Percentiles rank a stretch among this genome's conserved stretches.
Conservation (phyloP, 148 eudicot genomes). For the Cornus controversa region DNA sequence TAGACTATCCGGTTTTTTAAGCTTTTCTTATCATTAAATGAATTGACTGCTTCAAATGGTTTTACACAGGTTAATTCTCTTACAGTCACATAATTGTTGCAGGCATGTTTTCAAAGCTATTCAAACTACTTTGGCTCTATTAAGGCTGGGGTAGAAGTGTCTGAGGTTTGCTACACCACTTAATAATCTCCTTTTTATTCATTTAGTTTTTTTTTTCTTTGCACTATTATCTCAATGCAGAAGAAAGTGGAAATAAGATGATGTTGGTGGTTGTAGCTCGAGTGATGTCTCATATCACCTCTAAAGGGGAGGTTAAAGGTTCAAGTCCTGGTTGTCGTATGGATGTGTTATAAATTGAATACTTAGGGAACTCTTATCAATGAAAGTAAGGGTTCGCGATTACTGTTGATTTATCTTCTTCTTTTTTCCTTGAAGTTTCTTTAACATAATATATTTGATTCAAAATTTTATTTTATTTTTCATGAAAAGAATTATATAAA, state of each 20-base stretch:
- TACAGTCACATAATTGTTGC: background rate
- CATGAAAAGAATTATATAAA: too few species aligned
- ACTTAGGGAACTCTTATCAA: too few species aligned
- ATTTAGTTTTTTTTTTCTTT: too few species aligned
- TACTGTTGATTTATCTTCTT: too few species aligned
- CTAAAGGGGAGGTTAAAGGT: background rate
- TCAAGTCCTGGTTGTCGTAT: background rate
- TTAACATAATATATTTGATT: too few species aligned
- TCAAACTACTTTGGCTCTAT: background rate
- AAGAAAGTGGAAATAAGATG: too few species aligned
- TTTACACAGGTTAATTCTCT: background rate
- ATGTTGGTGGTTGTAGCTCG: too few species aligned
- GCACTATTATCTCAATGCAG: too few species aligned
- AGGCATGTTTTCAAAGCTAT: background rate
- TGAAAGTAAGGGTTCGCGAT: too few species aligned
- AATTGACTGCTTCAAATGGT: background rate
- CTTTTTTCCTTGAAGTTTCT: too few species aligned
- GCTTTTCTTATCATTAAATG: background rate
- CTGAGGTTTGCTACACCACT: background rate
- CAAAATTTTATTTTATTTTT: too few species aligned
- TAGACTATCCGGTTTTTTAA: background rate
- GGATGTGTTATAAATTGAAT: background rate
- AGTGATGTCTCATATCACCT: too few species aligned
- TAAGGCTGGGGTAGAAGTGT: background rate
- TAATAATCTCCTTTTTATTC: background rate